phyloP scores from a whole-genome alignment of 2,329 filamentous ascomycete species.

The Botryotinia calthae region DNA sequence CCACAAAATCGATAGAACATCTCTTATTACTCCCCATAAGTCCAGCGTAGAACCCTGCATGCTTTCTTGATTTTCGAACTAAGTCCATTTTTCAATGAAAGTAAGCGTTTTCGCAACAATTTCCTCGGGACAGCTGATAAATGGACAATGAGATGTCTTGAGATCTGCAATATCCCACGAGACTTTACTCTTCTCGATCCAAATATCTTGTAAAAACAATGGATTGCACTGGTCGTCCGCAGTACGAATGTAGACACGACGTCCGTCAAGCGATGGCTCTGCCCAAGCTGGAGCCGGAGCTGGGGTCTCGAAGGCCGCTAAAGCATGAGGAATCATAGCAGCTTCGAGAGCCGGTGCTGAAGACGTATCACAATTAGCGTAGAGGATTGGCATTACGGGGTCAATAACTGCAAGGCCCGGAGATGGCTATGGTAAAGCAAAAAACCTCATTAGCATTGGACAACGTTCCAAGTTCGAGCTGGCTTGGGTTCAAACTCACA shows the following conservation, averaged over 20 bases:
- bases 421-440: background rate
- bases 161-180: background rate
- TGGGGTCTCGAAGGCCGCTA: background rate
- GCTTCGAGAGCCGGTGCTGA: background rate
- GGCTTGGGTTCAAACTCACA: background rate
- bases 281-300: background rate
- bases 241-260: background rate
- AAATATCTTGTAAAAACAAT: background rate
- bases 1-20: background rate
- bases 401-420: background rate
- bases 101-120: background rate
- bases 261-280: background rate
- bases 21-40: background rate
- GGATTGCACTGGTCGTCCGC: background rate
- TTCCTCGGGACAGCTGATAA: background rate
- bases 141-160: slow-evolving; percentile 1
- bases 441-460: background rate
- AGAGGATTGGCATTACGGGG: background rate
- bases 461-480: rapidly evolving
- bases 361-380: background rate
- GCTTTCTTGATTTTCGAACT: too few species aligned
- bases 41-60: background rate
- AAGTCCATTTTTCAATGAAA: background rate
- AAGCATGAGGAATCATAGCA: background rate
- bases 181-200: background rate